Conservation (phyloP, 306 rosid genomes). For the Vachellia pachyceras region DNA sequence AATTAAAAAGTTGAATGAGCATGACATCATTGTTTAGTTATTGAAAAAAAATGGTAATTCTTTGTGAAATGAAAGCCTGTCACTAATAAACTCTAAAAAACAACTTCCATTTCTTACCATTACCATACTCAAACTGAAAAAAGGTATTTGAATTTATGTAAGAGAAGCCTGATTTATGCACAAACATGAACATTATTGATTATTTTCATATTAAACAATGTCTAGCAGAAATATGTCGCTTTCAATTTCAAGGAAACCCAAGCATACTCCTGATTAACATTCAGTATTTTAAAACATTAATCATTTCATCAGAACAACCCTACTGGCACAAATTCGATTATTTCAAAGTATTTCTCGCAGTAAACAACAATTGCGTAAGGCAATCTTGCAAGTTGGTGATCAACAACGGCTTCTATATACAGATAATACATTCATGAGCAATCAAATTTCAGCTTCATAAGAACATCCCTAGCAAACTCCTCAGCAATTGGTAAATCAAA, state of each 20-base stretch:
- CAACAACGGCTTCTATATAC: slow-evolving; percentile 12
- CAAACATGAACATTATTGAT: neutral
- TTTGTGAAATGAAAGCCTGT: neutral
- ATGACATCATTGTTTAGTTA: neutral
- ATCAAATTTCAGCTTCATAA: slow-evolving; percentile 45
- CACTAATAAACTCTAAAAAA: neutral
- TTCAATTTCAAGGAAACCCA: slow-evolving; percentile 31
- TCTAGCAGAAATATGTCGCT: neutral
- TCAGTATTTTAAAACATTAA: slow-evolving; percentile 29
- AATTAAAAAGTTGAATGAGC: neutral
- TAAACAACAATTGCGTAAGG: slow-evolving; percentile 24
- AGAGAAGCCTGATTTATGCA: neutral
- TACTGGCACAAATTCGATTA: slow-evolving; percentile 5
- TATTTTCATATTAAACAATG: neutral
- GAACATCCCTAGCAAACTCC: slow-evolving; percentile 26
- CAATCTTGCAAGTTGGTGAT: slow-evolving; percentile 30
- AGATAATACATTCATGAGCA: slow-evolving; percentile 13
- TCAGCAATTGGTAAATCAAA: slow-evolving; percentile 28
- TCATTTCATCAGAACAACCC: slow-evolving; percentile 34
- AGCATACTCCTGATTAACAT: slow-evolving; percentile 18
- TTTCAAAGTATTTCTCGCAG: slow-evolving; percentile 12
- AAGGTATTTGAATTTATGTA: neutral
- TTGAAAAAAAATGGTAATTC: neutral
- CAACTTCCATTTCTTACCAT: neutral
- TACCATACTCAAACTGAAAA: neutral